phyloP scores from a whole-genome alignment of 176 grass and related monocot species.

The Cenchrus purpureus region DNA sequence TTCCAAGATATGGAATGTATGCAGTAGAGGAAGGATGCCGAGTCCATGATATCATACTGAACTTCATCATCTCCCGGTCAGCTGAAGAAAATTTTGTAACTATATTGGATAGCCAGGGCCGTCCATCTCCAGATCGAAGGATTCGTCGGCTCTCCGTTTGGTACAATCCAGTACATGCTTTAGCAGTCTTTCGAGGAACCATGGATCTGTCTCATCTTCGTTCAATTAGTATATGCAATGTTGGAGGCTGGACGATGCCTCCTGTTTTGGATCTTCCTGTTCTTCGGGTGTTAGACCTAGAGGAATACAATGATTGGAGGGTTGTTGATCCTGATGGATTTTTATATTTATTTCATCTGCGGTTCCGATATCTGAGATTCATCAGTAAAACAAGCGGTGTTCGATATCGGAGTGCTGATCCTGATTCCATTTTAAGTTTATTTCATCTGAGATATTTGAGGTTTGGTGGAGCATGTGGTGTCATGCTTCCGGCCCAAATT shows the following conservation, averaged over 20 bases:
- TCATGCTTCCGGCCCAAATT: neutral
- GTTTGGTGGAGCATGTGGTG: neutral
- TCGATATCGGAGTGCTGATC: too few relatives aligned
- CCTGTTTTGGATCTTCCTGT: neutral
- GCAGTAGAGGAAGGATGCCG: neutral
- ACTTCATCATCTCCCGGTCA: neutral
- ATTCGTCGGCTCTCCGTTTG: neutral
- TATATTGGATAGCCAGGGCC: neutral
- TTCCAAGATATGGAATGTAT: neutral
- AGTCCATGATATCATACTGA: neutral
- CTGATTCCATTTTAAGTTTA: too few relatives aligned
- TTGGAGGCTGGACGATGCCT: neutral
- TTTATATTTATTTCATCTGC: neutral
- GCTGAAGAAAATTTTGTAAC: constrained; percentile 9
- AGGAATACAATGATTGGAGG: neutral
- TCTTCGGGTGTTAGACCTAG: neutral
- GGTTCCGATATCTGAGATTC: too few relatives aligned
- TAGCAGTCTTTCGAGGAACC: neutral
- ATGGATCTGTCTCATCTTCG: neutral
- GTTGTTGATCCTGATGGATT: neutral
- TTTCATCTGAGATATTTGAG: neutral
- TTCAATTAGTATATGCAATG: neutral
- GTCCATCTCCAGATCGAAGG: neutral
- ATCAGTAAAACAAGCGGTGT: too few relatives aligned
- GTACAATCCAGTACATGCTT: neutral